Base-by-base conservation (phyloP, 2,329 filamentous ascomycete genomes). In the Graphiopsis chlorocephala region DNA sequence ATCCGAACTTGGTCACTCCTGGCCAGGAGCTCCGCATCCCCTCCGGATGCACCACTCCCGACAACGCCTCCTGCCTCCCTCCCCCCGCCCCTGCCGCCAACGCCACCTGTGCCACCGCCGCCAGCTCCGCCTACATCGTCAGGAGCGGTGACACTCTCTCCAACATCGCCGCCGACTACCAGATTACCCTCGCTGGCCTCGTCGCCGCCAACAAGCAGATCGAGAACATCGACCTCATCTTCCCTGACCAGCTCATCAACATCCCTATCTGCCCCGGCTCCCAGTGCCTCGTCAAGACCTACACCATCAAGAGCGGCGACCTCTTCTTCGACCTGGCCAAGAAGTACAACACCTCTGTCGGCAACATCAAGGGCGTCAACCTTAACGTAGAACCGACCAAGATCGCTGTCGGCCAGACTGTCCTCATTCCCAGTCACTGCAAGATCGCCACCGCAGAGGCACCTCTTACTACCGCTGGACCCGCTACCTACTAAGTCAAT, bases 1-100 rank as follows among this genome's bases (percentile, higher is more conserved):
- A 76, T 67, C 74, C 75, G 20, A 77, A 76, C 60, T 67, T 71
- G 28, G 75, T 77, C 59, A 53, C 64, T 50, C 72, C 71, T 47
- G 71, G 69, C 55, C 67, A 72, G 45, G 65, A 70, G 64, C 71
- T 73, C 29, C 67, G 63, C 60, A 72, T 71, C 58, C 56, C 77
- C 67, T 59, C 70, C 66, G 38, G 75, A 72, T 61, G 69, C 72
- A 67, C 61, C 59, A 61, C 26, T 14, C 68, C 67, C 14, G 71
- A 74, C 66, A 71, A 71, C 70, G 65, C 65, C 26, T 66, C 68
- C 25, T 73, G 72, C 64, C 28, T 68, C 8, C n/a, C 63, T 12
- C 29, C 61, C 23, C 62, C 64, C 14, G 25, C 62, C 4, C 47
- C 63, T 4, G 31, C 47, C 1, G 62, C 66, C 17, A 70, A 66